Evolutionary conservation across 768 basidiomycete species (phyloP).

Genomic region (Leccinum sublutescens): DNA sequence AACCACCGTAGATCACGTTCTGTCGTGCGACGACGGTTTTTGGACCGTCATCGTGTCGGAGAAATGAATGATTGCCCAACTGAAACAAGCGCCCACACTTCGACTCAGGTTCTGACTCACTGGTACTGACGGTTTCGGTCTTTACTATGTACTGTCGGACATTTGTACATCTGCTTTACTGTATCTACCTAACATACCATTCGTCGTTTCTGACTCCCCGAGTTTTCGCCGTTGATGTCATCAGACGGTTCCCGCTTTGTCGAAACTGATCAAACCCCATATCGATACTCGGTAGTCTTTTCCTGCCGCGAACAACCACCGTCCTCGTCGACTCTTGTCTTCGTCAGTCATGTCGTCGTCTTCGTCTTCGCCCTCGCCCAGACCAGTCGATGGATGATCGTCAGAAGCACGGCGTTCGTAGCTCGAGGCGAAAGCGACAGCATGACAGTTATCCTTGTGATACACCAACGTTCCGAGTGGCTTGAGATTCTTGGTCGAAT

Average conservation of each 20-base stretch:
- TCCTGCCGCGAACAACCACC: slow-evolving; percentile 65
- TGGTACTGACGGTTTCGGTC: no score
- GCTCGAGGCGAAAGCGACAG: slow-evolving; percentile 62
- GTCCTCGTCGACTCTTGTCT: slow-evolving; percentile 43
- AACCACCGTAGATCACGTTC: neutral
- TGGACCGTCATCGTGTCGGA: no score
- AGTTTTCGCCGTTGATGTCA: neutral
- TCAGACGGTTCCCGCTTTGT: slow-evolving; percentile 3
- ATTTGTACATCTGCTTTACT: slow-evolving; percentile 11
- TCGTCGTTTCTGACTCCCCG: neutral
- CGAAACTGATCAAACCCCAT: slow-evolving; percentile 58
- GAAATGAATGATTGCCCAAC: no score
- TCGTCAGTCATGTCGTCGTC: slow-evolving; percentile 51
- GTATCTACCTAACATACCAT: slow-evolving; percentile 14
- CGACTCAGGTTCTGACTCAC: no score
- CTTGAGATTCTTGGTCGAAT: slow-evolving; percentile 77
- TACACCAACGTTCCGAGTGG: slow-evolving; percentile 80
- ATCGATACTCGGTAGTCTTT: slow-evolving; percentile 71
- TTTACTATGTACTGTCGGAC: neutral
- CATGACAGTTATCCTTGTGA: slow-evolving; percentile 78
- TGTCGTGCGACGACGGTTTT: neutral
- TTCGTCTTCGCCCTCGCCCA: slow-evolving; percentile 11
- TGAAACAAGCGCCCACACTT: no score
- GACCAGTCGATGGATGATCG: neutral
- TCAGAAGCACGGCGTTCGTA: slow-evolving; percentile 13